Base-by-base conservation (phyloP, 495 filamentous ascomycete species). In the Talaromyces thailandensis region DNA sequence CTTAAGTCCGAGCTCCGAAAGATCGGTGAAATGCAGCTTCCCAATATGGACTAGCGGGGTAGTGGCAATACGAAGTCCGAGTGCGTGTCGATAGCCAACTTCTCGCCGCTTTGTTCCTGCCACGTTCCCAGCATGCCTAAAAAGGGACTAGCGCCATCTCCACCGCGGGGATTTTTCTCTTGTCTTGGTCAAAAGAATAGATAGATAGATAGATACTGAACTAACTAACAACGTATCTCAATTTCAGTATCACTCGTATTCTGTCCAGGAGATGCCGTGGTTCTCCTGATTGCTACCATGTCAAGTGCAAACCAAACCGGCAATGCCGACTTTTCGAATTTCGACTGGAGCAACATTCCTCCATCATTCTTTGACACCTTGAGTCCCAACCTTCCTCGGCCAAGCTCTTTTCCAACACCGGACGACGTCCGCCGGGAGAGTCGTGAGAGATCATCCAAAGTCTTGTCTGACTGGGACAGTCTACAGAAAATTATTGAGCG, bases 381-480 rank as follows among this genome's bases (percentile, higher is more conserved):
- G 12, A 12, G 35, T 16, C 2, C 14, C 4, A 14, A 14, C 35
- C 16, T 9, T 26, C 18, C 48, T 25, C 7, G 14, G 7, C 48
- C 25, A 26, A 31, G 9, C 56, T 0, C 56, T 4, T 58, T 1
- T 6, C 56, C 56, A 31, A 18, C 12, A 4, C 16, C 56, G 12
- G 31, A 24, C 1, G 53, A 67, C 21, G 63, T 63, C 4, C 28
- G 64, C 11, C 9, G 45, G 2, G 37, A 66, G 60, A 66, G 68
- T 0, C 51, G 32, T 1, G 8, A 62, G 37, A 26, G 40, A 25
- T 16, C 64, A 2, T n/a, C 31, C 5, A 43, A 67, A 4, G 67
- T 76, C 3, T 69, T 74, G 32, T 31, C 50, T 3, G 58, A 70
- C 40, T 71, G 66, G 64, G 64, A 62, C 1, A 35, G 9, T 16